A percentile compares a stretch with the other conserved stretches of the same genome.
These are phyloP conservation scores for Aspergillus baeticus DNA, from an alignment of 495 filamentous ascomycete genomes.

Conservation along the genomic window DNA sequence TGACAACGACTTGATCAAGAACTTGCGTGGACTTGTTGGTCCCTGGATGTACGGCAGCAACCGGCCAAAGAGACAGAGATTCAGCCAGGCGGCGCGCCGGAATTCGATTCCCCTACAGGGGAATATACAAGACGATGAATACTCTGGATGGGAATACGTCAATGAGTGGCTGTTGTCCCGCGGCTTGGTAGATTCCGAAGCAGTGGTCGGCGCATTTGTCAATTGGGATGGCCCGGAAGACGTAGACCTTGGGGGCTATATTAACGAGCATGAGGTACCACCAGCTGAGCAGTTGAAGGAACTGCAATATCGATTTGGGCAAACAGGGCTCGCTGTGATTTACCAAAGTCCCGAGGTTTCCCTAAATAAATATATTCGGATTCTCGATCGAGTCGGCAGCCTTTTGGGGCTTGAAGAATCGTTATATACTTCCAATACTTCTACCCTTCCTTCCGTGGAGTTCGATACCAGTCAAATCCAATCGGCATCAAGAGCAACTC, in stretches of 20 bases:
- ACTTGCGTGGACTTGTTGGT: slow-evolving; percentile 72
- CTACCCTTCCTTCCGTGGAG: slow-evolving; percentile 28
- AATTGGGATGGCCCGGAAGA: slow-evolving; percentile 83
- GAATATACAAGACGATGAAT: slow-evolving; percentile 20
- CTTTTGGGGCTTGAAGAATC: slow-evolving; percentile 60
- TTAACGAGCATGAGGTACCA: slow-evolving; percentile 41
- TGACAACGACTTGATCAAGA: slow-evolving; percentile 56
- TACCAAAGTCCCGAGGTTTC: slow-evolving; percentile 66
- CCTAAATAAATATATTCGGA: slow-evolving; percentile 59
- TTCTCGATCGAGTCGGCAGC: slow-evolving; percentile 58
- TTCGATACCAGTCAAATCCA: slow-evolving; percentile 39
- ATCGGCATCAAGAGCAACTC: slow-evolving; percentile 42
- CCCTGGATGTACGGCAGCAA: slow-evolving; percentile 79
- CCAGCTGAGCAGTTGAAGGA: slow-evolving; percentile 51
- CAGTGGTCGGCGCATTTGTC: slow-evolving; percentile 59
- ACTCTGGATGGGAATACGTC: slow-evolving; percentile 69
- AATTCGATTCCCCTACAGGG: slow-evolving; percentile 32
- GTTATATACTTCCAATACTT: slow-evolving; percentile 27
- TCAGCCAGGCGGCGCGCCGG: slow-evolving; percentile 33
- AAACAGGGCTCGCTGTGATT: slow-evolving; percentile 68
- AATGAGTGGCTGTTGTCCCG: slow-evolving; percentile 78
- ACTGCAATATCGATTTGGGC: slow-evolving; percentile 64
- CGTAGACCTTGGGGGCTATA: slow-evolving; percentile 74
- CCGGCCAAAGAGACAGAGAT: slow-evolving; percentile 58
- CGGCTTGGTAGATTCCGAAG: slow-evolving; percentile 46